Evolutionary conservation across 2,329 filamentous ascomycete species (phyloP).

Genomic region (Coleophoma cylindrospora): DNA sequence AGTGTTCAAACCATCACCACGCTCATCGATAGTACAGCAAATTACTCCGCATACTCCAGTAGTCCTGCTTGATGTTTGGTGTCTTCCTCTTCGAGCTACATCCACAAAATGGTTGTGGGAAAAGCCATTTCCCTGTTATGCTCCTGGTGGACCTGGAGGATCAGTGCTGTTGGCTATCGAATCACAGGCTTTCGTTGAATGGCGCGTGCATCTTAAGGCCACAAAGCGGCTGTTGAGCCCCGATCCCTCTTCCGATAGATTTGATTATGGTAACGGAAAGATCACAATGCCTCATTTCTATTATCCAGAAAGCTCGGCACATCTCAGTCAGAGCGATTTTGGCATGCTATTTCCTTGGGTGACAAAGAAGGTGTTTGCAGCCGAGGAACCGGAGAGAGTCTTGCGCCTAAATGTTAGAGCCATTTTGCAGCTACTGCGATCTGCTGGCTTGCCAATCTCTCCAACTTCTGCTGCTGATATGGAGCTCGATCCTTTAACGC

Average conservation of each 20-base stretch:
- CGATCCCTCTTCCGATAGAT: conserved; percentile 36
- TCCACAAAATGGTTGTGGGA: conserved; percentile 59
- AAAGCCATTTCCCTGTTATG: conserved; percentile 69
- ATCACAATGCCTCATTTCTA: conserved; percentile 58
- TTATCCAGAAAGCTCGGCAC: conserved; percentile 68
- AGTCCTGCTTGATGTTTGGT: conserved; percentile 77
- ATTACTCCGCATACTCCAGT: conserved; percentile 63
- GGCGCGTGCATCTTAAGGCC: conserved; percentile 65
- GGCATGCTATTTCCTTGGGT: conserved; percentile 75
- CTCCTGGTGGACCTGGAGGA: conserved; percentile 46
- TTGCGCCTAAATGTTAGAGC: conserved; percentile 56
- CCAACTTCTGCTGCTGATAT: conserved; percentile 36
- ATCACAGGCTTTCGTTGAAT: conserved; percentile 74
- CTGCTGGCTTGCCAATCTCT: conserved; percentile 42
- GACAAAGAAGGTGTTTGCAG: conserved; percentile 51
- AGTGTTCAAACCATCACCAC: conserved; percentile 53
- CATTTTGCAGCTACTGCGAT: conserved; percentile 49
- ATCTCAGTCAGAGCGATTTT: conserved; percentile 80
- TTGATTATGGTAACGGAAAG: conserved; percentile 8
- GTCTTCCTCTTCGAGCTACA: conserved; percentile 62
- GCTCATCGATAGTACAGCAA: conserved; percentile 55
- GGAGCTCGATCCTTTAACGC: conserved; percentile 25
- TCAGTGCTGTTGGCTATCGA: conserved; percentile 63
- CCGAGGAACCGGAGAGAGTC: conserved; percentile 52
- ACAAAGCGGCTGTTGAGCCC: conserved; percentile 63